Evolutionary conservation across 805 yeast genomes (phyloP).

Genomic region (Ogataea paraovalis): DNA sequence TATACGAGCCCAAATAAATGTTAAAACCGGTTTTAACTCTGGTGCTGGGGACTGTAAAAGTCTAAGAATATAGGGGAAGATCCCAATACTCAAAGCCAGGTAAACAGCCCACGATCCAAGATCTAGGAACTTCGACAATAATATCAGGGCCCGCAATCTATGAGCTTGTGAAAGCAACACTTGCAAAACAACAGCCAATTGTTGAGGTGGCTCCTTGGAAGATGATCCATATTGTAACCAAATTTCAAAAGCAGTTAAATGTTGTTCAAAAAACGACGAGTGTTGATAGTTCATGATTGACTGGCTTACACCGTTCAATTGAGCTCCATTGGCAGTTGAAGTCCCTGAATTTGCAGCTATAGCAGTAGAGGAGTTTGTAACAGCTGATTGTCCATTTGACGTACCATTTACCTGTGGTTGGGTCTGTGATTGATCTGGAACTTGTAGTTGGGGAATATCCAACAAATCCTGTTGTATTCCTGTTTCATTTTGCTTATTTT

Average conservation of each 20-base stretch:
- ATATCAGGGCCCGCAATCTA: slow-evolving; percentile 79
- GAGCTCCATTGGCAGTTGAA: slow-evolving; percentile 1
- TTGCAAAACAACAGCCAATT: slow-evolving; percentile 88
- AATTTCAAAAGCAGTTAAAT: slow-evolving; percentile 90
- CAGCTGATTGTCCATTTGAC: neutral
- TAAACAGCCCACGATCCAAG: slow-evolving; percentile 98
- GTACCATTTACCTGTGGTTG: slow-evolving; percentile 3
- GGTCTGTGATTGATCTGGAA: slow-evolving; percentile 14
- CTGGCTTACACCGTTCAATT: slow-evolving; percentile 12
- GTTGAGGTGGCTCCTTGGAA: slow-evolving; percentile 86
- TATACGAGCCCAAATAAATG: slow-evolving; percentile 96
- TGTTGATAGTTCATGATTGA: slow-evolving; percentile 62
- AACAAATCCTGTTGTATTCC: slow-evolving; percentile 18
- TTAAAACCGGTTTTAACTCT: slow-evolving; percentile 88
- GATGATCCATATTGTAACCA: slow-evolving; percentile 93
- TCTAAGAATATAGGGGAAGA: slow-evolving; percentile 90
- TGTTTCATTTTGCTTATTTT: slow-evolving; percentile 28
- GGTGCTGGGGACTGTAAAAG: slow-evolving; percentile 92
- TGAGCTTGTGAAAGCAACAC: slow-evolving; percentile 92
- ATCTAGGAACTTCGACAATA: slow-evolving; percentile 82
- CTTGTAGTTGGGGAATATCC: slow-evolving; percentile 31
- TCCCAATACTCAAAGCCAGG: slow-evolving; percentile 87
- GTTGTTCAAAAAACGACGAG: slow-evolving; percentile 93
- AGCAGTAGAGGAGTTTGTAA: neutral
- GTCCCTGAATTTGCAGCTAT: slow-evolving; percentile 1